These are phyloP conservation scores for Rhizopogon salebrosus DNA, from an alignment of 768 basidiomycete genomes.

Conservation along the genomic window DNA sequence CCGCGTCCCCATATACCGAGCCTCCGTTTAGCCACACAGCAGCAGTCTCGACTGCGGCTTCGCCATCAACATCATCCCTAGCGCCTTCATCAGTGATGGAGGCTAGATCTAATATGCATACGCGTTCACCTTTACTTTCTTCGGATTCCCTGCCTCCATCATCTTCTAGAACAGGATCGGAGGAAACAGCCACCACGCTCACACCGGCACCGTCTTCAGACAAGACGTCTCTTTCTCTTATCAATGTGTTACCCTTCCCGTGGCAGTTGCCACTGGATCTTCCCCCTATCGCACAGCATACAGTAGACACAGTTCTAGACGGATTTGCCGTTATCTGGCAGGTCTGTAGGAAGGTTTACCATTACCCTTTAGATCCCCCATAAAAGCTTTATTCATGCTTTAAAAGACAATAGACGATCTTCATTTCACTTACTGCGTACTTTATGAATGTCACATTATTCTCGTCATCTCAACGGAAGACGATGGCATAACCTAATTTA, in stretches of 20 bases:
- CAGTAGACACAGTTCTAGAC: conserved; percentile 21
- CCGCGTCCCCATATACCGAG: conserved; percentile 7
- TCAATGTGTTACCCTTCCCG: conserved; percentile 18
- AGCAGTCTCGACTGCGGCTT: conserved; percentile 3
- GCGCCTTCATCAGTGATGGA: conserved; percentile 9
- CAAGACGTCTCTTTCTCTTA: conserved; percentile 17
- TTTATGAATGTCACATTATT: not conserved
- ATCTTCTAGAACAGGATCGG: conserved; percentile 9
- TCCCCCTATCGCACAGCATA: conserved; percentile 16
- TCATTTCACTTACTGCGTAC: not conserved
- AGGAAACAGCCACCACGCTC: conserved; percentile 11
- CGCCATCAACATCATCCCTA: not conserved
- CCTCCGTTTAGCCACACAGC: not conserved
- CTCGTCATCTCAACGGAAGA: not conserved
- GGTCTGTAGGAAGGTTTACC: conserved; percentile 25
- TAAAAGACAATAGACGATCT: not conserved
- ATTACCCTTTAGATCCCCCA: conserved; percentile 31
- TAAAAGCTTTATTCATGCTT: conserved; percentile 4
- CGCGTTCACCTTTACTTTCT: not conserved
- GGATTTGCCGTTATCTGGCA: conserved; percentile 26
- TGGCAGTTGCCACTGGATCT: conserved; percentile 26
- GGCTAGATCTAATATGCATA: conserved; percentile 2
- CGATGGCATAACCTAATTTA: not conserved
- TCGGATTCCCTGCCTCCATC: conserved; percentile 1
- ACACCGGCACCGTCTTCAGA: conserved; percentile 4